Conservation (phyloP, 768 basidiomycete genomes). For the Cubamyces lactineus region DNA sequence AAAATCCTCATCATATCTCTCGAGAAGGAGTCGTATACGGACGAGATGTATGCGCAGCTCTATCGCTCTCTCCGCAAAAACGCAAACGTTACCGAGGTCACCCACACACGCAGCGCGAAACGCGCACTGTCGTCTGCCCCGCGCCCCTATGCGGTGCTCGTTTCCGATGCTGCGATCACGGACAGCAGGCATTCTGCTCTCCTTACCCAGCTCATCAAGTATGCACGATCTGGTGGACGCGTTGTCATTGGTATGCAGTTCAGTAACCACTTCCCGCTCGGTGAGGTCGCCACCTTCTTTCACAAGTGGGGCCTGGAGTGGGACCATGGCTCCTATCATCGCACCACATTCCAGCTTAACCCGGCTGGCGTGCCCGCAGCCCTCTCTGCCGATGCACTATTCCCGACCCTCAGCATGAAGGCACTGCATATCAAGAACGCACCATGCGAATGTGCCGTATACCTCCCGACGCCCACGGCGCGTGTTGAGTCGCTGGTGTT, state of each 20-base stretch:
- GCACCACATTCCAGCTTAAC: slow-evolving; percentile 43
- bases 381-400: slow-evolving; percentile 6
- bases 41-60: slow-evolving; percentile 10
- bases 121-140: not conserved
- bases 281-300: slow-evolving; percentile 25
- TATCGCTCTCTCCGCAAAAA: slow-evolving; percentile 16
- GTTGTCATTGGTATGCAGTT: slow-evolving; percentile 42
- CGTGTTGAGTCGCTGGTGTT: slow-evolving; percentile 32
- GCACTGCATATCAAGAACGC: slow-evolving; percentile 39
- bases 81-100: not conserved
- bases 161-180: slow-evolving; percentile 42
- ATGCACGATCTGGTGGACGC: slow-evolving; percentile 42
- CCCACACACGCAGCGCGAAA: not conserved
- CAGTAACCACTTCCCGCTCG: slow-evolving; percentile 33
- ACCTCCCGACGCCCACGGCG: slow-evolving; percentile 29
- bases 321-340: slow-evolving; percentile 45
- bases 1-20: slow-evolving; percentile 15
- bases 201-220: slow-evolving; percentile 41
- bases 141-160: slow-evolving; percentile 35
- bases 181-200: slow-evolving; percentile 29
- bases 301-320: slow-evolving; percentile 36
- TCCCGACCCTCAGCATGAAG: slow-evolving; percentile 43
- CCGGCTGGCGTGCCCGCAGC: slow-evolving; percentile 18
- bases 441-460: slow-evolving; percentile 37
- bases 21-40: slow-evolving; percentile 14